These are phyloP conservation scores for Castanea mollissima DNA, from an alignment of 306 rosid genomes.

Conservation along the genomic window DNA sequence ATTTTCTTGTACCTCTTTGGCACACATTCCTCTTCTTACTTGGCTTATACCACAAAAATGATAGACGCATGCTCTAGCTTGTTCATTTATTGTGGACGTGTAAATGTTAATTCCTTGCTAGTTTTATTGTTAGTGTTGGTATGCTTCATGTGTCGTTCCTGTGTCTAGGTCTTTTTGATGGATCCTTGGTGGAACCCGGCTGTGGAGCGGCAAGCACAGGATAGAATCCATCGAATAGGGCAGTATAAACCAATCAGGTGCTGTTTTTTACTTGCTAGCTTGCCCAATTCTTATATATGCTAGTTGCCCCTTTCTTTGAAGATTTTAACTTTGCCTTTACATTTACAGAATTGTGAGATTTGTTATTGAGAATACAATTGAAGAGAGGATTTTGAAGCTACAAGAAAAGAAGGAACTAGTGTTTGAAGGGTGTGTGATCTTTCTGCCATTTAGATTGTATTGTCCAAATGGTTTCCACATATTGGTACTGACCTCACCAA, in stretches of 20 bases:
- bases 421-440: slow-evolving; percentile 77
- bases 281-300: not conserved
- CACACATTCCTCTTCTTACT: not conserved
- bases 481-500: not conserved
- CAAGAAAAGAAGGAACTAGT: slow-evolving; percentile 89
- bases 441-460: not conserved
- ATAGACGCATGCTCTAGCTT: not conserved
- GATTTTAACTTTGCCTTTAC: slow-evolving; percentile 5
- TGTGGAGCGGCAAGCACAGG: slow-evolving; percentile 93
- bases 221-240: slow-evolving; percentile 93
- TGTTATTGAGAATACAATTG: slow-evolving; percentile 79
- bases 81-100: not conserved
- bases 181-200: slow-evolving; percentile 99
- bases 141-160: slow-evolving; percentile 10
- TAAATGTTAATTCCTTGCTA: not conserved
- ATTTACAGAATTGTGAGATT: slow-evolving; percentile 71
- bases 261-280: slow-evolving; percentile 11
- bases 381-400: slow-evolving; percentile 91
- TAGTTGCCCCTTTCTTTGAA: not conserved
- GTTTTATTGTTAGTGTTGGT: not conserved
- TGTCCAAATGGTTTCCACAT: not conserved
- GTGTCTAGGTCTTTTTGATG: slow-evolving; percentile 80
- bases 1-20: not conserved
- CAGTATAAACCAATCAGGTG: slow-evolving; percentile 93
- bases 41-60: not conserved